Percentiles rank a stretch among this genome's conserved stretches.
phyloP scores from a whole-genome alignment of 2,329 filamentous ascomycete genomes.

The Exophiala calicioides region DNA sequence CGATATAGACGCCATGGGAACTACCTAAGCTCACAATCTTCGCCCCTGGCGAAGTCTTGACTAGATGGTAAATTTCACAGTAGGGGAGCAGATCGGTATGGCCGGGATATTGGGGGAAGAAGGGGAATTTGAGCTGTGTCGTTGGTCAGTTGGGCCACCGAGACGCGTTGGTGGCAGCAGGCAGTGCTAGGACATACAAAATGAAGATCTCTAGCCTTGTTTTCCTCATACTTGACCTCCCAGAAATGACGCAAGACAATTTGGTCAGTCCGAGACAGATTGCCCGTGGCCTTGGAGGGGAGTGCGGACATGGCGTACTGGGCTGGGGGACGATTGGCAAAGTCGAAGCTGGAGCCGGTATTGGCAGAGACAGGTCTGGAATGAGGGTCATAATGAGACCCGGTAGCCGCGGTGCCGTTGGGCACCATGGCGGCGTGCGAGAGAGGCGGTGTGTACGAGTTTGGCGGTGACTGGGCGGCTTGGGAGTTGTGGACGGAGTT shows the following conservation, averaged over 20 bases:
- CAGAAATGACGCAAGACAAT: slow-evolving; percentile 32
- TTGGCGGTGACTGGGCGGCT: slow-evolving; percentile 21
- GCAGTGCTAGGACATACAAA: slow-evolving; percentile 25
- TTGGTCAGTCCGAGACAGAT: slow-evolving; percentile 30
- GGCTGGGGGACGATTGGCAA: slow-evolving; percentile 25
- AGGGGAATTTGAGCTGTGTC: slow-evolving; percentile 29
- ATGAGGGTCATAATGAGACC: slow-evolving; percentile 18
- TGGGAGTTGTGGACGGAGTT: slow-evolving; percentile 21
- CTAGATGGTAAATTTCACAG: slow-evolving; percentile 31
- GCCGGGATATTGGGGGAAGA: slow-evolving; percentile 25
- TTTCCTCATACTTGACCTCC: slow-evolving; percentile 31
- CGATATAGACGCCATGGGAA: slow-evolving; percentile 30
- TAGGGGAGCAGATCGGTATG: slow-evolving; percentile 30
- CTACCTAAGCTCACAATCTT: slow-evolving; percentile 30
- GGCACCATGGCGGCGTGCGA: slow-evolving; percentile 27
- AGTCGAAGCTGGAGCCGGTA: slow-evolving; percentile 29
- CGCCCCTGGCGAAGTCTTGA: slow-evolving; percentile 31
- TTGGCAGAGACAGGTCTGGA: slow-evolving; percentile 28
- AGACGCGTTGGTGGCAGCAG: not conserved
- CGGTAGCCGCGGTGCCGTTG: slow-evolving; percentile 15
- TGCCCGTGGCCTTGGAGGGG: slow-evolving; percentile 20
- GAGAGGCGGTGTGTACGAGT: slow-evolving; percentile 26
- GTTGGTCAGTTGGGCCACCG: slow-evolving; percentile 1
- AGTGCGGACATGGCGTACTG: slow-evolving; percentile 22
- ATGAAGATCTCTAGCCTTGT: slow-evolving; percentile 29